Base-by-base conservation (phyloP, 1,284 basidiomycete genomes). In the Phlebopus sp. region DNA sequence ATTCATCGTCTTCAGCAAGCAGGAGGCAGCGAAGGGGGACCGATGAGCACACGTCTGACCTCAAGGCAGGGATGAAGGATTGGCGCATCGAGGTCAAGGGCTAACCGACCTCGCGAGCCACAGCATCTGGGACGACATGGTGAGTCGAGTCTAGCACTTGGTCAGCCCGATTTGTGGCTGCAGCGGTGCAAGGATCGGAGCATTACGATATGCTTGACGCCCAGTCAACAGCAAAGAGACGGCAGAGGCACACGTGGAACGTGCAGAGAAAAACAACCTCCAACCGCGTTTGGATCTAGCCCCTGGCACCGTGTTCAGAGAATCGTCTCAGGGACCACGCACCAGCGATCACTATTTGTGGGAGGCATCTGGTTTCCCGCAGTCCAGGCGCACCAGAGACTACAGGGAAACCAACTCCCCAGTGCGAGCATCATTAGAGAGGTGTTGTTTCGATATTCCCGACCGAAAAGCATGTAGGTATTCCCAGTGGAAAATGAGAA, bases 61-160 rank as follows among this genome's bases (percentile, higher is more conserved):
- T 29, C 27, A 29, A 29, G 25, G 25, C 56, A 60, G 62, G 59
- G 58, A 32, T 34, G 43, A 25, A 19, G 44, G 42, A 23, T 46
- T 53, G 14, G 47, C 45, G 44, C 47, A 58, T 41, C 52, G 64
- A 18, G 60, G 64, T 60, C 56, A 56, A 63, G 60, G 60, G 60
- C 62, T 50, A 43, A 51, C 19, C 49, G 31, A 23, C 18, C 52
- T 23, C 6, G 21, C 21, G 21, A 23, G 21, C 21, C 51, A 58
- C 55, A 54, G 51, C 60, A 53, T 44, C 59, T 37, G 31, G 11
- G 23, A 21, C 40, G 38, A 34, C 42, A 44, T 35, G 44, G 34
- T 10, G 43, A 21, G 30, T 48, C 42, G 15, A 44, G 30, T 59
- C 59, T 50, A 55, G 59, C 39, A 50, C 32, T 31, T 32, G 37